A percentile compares a stretch with the other conserved stretches of the same genome.
Conservation (phyloP, 108 stramenopile species). For the Nitzschia sp. region DNA sequence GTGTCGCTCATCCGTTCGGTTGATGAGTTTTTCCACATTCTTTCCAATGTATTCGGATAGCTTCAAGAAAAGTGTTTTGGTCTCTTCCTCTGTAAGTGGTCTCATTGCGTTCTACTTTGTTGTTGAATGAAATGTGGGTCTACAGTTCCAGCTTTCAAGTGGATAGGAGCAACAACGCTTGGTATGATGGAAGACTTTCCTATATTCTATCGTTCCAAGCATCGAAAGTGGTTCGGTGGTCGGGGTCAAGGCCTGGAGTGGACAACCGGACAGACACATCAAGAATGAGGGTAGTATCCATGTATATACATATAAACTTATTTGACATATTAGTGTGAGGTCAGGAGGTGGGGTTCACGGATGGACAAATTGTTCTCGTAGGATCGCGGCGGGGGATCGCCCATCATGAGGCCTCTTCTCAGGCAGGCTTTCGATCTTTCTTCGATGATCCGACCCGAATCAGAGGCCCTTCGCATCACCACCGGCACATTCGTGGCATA, state of each 20-base stretch:
- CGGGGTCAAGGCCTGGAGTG: neutral
- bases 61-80: slow-evolving; percentile 93
- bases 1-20: slow-evolving; percentile 85
- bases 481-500: no score
- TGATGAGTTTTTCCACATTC: slow-evolving; percentile 88
- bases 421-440: no score
- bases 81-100: slow-evolving; percentile 98
- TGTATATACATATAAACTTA: no score
- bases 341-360: no score
- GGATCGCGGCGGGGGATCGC: no score
- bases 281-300: no score
- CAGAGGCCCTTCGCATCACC: no score
- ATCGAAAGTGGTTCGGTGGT: neutral
- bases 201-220: neutral
- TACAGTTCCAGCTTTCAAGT: neutral
- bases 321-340: no score
- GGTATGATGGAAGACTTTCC: neutral
- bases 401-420: no score
- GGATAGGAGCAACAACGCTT: neutral
- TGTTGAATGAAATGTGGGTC: neutral
- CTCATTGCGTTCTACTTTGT: slow-evolving; percentile 64
- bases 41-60: slow-evolving; percentile 96
- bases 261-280: no score
- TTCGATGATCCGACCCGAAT: no score
- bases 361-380: no score